Base-by-base conservation (phyloP, 306 rosid genomes). In the Canavalia gladiata region DNA sequence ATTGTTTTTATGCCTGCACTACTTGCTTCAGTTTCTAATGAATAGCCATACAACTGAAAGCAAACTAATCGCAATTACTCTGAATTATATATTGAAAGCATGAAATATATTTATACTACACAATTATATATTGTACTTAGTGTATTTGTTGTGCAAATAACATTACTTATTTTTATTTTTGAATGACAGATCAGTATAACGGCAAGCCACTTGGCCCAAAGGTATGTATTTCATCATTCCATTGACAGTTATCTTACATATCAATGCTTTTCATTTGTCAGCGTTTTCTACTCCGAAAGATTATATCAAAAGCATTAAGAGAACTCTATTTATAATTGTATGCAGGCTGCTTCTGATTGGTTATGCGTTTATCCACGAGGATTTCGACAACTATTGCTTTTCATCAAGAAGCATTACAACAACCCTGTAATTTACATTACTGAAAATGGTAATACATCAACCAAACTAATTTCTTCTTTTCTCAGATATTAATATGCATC, bases 341-440 rank as follows among this genome's bases (percentile, higher is more conserved):
- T 66, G 78, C 81, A 86, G 87, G 87, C 85, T 46, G 85, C 85
- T 46, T 79, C 87, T 2, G 8, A 0, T 63, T 83, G 85, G 87
- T 9, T 86, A 46, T 79, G 82, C 74, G 41, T 86, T 64, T 86
- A 86, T 76, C 89, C 87, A 39, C 68, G 58, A 60, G 89, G 89
- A 63, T 47, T 86, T 33, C 77, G 58, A 29, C 46, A 86, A 2
- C 76, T 86, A 13, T 51, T 86, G 58, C 69, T 83, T 51, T 80
- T 11, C 78, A 76, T 83, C 66, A 86, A 82, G 76, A 59, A 57
- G 49, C 8, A 82, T 7, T 86, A 86, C 82, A 78, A 79, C 46
- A 86, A 86, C 57, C 89, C 89, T 2, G 52, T 74, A 43, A 86
- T 86, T 45, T 86, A 77, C 72, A 78, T 83, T 51, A 83, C 89